phyloP scores from a whole-genome alignment of 1,284 basidiomycete species.

The Cutaneotrichosporon sp. region DNA sequence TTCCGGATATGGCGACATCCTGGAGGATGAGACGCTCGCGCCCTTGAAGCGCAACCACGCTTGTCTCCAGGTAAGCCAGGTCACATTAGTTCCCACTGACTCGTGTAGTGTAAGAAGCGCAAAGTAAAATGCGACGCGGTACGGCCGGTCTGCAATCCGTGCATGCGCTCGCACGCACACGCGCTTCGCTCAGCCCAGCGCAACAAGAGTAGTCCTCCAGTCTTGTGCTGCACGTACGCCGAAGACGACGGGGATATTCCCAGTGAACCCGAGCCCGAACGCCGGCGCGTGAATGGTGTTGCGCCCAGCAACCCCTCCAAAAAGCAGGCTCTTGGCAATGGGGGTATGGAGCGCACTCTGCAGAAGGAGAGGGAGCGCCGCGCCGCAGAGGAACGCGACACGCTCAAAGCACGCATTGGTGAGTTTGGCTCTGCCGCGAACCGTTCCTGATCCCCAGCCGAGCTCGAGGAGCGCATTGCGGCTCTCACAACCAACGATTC shows the following conservation, averaged over 20 bases:
- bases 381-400: constrained; percentile 30
- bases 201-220: constrained; percentile 27
- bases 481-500: constrained; percentile 15
- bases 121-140: constrained; percentile 45
- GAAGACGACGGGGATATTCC: constrained; percentile 9
- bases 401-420: constrained; percentile 26
- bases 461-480: constrained; percentile 34
- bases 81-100: neutral
- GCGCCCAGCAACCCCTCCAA: neutral
- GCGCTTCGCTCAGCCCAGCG: constrained; percentile 38
- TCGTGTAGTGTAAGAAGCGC: constrained; percentile 39
- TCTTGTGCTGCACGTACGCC: constrained; percentile 35
- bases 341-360: constrained; percentile 4
- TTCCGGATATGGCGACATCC: constrained; percentile 23
- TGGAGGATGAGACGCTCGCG: constrained; percentile 39
- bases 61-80: constrained; percentile 26
- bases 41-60: constrained; percentile 45
- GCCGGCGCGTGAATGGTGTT: constrained; percentile 5
- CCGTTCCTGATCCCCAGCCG: constrained; percentile 21
- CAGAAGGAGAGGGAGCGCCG: constrained; percentile 22
- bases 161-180: constrained; percentile 42
- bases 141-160: constrained; percentile 38
- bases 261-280: constrained; percentile 7
- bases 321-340: constrained; percentile 9
- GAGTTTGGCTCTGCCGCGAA: neutral